Base-by-base conservation (phyloP, 768 basidiomycete genomes). In the Suillus brevipes region DNA sequence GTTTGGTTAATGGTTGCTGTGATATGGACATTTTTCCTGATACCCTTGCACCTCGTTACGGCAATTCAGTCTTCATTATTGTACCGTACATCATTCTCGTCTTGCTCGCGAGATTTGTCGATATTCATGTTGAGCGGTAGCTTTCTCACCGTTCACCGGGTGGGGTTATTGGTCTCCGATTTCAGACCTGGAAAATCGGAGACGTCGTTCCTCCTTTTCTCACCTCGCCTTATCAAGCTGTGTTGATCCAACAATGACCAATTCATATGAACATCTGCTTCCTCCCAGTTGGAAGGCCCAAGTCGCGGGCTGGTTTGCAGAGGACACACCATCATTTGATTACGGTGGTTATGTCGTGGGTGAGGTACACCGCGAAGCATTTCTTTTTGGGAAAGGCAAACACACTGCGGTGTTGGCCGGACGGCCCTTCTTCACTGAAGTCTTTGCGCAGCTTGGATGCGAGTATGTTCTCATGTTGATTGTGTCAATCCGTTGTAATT, bases 291-390 rank as follows among this genome's bases (percentile, higher is more conserved):
- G 96, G 97, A 94, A 91, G 76, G 71, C 85, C 1, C 89, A 94
- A 68, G 85, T 99, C 61, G 79, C 84, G 3, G 79, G 74, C 16
- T 99, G 97, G 97, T 85, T 96, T 37, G 86, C 86, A 9, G 97
- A 99, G 78, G 97, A 99, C 73, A 92, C 90, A 0, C 97, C 97
- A 1, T 95, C 94, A 1, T 97, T 98, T 70, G 97, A 99, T 77
- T 97, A 94, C 68, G 96, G 92, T 45, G 97, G 97, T 2, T 97
- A 91, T 72, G 94, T 99, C 57, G 97, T 99, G 10, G 97, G 97
- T 16, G 96, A 99, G 73, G 90, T 85, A 8, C 79, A 85, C 43
- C 88, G 94, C 49, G 89, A 92, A 74, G 97, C 97, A 8, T 90
- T 89, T 73, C 85, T 99, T 20, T 84, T 94, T 70, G 97, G 95